Conservation (phyloP, 2,329 filamentous ascomycete species). For the Kalaharituber pfeilii region DNA sequence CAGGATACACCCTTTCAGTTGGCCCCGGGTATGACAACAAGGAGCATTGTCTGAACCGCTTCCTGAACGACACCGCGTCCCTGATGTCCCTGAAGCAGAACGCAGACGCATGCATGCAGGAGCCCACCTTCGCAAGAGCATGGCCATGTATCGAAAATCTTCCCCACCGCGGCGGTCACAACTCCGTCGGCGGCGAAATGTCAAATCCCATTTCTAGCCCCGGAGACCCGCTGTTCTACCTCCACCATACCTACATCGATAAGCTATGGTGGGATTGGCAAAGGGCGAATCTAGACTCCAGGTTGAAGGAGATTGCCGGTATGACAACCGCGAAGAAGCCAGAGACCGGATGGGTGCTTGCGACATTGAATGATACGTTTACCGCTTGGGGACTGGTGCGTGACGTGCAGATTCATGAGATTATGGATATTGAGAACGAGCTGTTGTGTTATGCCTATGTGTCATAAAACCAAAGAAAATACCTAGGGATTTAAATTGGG, state of each 20-base stretch:
- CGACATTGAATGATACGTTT: neutral
- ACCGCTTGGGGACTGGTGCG: neutral
- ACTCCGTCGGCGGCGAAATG: constrained; percentile 19
- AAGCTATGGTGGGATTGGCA: constrained; percentile 19
- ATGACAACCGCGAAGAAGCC: constrained; percentile 19
- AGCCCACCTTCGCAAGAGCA: constrained; percentile 9
- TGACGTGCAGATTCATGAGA: neutral
- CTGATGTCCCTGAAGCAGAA: neutral
- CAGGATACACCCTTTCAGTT: constrained; percentile 5
- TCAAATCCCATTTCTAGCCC: neutral
- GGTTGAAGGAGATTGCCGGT: constrained; percentile 20
- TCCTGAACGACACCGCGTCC: constrained; percentile 6
- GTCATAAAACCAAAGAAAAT: too few species aligned
- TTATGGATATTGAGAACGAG: constrained; percentile 1
- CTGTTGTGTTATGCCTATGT: constrained; percentile 2
- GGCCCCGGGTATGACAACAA: constrained; percentile 13
- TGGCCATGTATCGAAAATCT: constrained; percentile 23
- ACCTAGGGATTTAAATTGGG: too few species aligned
- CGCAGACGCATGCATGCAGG: constrained; percentile 10
- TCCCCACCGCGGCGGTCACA: constrained; percentile 24
- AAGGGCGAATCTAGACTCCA: constrained; percentile 14
- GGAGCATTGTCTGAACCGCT: constrained; percentile 14
- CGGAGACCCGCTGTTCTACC: constrained; percentile 15
- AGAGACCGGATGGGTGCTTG: constrained; percentile 14
- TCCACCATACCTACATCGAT: constrained; percentile 16